These are phyloP conservation scores for Pseudogymnoascus sp. DNA, from an alignment of 2,329 filamentous ascomycete genomes.

Conservation along the genomic window DNA sequence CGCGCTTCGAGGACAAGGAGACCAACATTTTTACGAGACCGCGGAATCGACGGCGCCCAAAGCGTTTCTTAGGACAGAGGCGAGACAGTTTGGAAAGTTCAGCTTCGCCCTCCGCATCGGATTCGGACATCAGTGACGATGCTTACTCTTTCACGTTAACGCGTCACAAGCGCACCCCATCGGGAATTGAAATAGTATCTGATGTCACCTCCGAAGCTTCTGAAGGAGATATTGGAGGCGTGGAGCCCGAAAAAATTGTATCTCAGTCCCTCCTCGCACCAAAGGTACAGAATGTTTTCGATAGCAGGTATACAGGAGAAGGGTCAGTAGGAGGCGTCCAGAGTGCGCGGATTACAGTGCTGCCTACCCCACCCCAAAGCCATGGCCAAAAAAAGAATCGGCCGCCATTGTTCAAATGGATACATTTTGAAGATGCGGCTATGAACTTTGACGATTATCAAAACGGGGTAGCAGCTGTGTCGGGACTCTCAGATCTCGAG, in stretches of 20 bases:
- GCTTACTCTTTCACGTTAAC: slow-evolving; percentile 5
- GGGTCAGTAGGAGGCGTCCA: slow-evolving; percentile 3
- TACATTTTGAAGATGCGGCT: slow-evolving; percentile 6
- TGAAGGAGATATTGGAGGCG: background rate
- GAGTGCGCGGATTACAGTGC: background rate
- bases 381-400: background rate
- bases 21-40: background rate
- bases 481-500: slow-evolving; percentile 14
- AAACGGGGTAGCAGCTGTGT: background rate
- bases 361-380: slow-evolving; percentile 1
- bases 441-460: slow-evolving; percentile 9
- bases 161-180: background rate
- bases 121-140: slow-evolving; percentile 1
- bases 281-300: background rate
- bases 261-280: background rate
- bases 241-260: background rate
- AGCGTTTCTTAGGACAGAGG: background rate
- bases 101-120: background rate
- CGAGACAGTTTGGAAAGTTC: background rate
- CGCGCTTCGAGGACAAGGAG: background rate
- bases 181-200: background rate
- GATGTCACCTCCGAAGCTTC: slow-evolving; percentile 3
- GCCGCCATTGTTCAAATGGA: slow-evolving; percentile 6
- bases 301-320: slow-evolving; percentile 8
- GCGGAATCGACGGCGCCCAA: background rate